Evolutionary conservation across 768 basidiomycete genomes (phyloP), one percentile per base, ranked within the genome.

Genomic region (Russula dissimulans): DNA sequence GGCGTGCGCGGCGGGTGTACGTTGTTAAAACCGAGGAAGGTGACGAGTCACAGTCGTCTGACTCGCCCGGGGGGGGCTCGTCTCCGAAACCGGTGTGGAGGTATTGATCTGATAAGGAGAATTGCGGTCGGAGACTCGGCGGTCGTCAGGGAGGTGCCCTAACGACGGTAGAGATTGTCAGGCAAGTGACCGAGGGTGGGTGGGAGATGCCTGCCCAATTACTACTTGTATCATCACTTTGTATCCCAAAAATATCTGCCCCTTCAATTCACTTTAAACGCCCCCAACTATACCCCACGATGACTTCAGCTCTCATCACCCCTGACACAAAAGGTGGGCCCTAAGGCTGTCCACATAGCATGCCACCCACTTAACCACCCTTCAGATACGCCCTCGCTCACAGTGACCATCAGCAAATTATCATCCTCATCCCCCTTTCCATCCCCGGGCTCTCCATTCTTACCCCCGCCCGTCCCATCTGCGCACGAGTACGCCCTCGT

Each of bases 401-500:
- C 56, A 10, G 55, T 64, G 38, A 41, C 55, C 32, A 61, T 81
- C 39, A 78, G 80, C 62, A 69, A 71, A 22, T 69, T 74, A 26
- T 73, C 78, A 9, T 76, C 79, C 17, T 66, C 72, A 0, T 74
- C 75, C 39, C 78, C 78, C 3, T 79, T 79, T 72, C 86, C 85
- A 0, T 85, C 83, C 0, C 87, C 87, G 3, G 81, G 82, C 0
- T 85, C 83, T 5, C 76, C 83, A 0, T 88, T 88, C 65, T 67
- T 86, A 3, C 84, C 87, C 2, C 87, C 87, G 4, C 86, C 87
- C 4, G 76, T 79, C 4, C 83, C 83, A 1, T 79, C 80, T 3
- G 76, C 80, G 34, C 85, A 87, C 75, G 86, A 89, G 67, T 87
- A 85, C 67, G 85, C 84, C 12, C 66, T 79, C 42, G 78, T 76